phyloP scores from a whole-genome alignment of 257 asterid species.

The Cynanchum wilfordii region DNA sequence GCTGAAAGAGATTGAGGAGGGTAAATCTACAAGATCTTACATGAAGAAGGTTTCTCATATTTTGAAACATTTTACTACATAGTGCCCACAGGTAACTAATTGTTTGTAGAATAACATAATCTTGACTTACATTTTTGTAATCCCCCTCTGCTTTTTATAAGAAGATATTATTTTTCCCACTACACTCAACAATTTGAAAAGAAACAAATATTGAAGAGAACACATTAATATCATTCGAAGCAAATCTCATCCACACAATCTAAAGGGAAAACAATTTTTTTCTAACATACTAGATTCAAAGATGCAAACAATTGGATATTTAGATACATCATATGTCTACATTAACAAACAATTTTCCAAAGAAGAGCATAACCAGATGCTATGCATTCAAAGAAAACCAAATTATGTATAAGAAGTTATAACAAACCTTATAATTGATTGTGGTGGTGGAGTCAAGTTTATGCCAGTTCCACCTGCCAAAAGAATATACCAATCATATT shows the following conservation, averaged over 20 bases:
- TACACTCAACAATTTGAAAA: background rate
- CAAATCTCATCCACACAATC: background rate
- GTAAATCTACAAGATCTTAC: background rate
- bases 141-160: background rate
- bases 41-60: background rate
- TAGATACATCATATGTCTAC: background rate
- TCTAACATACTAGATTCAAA: background rate
- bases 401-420: background rate
- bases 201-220: background rate
- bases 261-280: background rate
- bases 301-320: background rate
- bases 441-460: conserved; percentile 89
- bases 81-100: background rate
- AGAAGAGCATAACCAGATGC: background rate
- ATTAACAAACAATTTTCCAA: background rate
- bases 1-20: background rate
- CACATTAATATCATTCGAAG: background rate
- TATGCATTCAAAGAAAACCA: background rate
- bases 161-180: background rate
- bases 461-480: conserved; percentile 92
- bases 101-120: background rate
- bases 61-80: background rate
- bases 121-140: background rate
- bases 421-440: conserved; percentile 63
- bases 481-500: conserved; percentile 15